Base-by-base conservation (phyloP, 768 basidiomycete species). In the Cystobasidium onofrii region DNA sequence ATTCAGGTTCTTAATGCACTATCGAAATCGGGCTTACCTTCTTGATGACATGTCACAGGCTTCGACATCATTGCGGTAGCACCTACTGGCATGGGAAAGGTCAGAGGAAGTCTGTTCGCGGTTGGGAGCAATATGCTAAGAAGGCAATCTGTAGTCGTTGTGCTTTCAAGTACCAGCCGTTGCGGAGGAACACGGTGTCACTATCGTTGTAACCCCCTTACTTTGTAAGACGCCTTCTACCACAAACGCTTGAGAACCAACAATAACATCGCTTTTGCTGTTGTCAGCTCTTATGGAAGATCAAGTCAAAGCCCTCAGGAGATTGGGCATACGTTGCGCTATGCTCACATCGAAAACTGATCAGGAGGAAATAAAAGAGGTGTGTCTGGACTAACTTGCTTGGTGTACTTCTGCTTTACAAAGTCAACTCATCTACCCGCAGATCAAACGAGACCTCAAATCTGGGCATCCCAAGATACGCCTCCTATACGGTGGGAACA, bases 31-130 rank as follows among this genome's bases (percentile, higher is more conserved):
- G n/a, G n/a, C n/a, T 60, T 29, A 44, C 27, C 10, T n/a, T 4
- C 9, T 3, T 15, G 13, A n/a, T n/a, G 10, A 10, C 2, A 3
- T 31, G 12, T 7, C 23, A 80, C 81, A 76, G 89, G 90, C 87
- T 73, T 23, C 82, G 74, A 6, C 18, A 55, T 50, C 31, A 9
- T 52, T 18, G 13, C 65, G 31, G 25, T 9, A 1, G 91, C 90
- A 20, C 90, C 91, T 0, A 92, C 91, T 12, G 90, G 91, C 2
- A 90, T 92, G 89, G 91, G 91, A 39, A 92, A 92, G 85, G 90
- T 69, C 10, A 69, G 44, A n/a, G 18, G 88, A 34, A 44, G 78
- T 79, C 43, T 0, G 25, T 2, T 57, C 36, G 29, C 12, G 29
- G 43, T 27, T n/a, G 18, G 39, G 4, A 17, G 41, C 1, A 4